phyloP scores from a whole-genome alignment of 352 stramenopile genomes.

The Peronospora belbahrii region DNA sequence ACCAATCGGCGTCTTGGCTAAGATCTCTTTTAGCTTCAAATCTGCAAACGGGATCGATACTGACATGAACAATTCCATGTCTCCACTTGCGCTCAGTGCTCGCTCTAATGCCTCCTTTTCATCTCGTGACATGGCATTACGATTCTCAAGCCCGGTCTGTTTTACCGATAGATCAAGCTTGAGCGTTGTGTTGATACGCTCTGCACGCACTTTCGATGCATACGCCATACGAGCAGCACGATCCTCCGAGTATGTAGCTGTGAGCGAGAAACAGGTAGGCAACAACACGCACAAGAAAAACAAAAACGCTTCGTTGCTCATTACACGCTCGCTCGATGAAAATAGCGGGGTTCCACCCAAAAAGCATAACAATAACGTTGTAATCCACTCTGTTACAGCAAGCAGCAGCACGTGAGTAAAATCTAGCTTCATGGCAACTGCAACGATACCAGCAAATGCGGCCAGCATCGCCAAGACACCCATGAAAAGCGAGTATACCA shows the following conservation, averaged over 20 bases:
- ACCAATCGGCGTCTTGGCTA: constrained; percentile 53
- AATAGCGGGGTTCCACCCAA: constrained; percentile 36
- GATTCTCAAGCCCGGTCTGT: constrained; percentile 58
- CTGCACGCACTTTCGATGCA: constrained; percentile 59
- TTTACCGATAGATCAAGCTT: constrained; percentile 75
- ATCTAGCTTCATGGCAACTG: constrained; percentile 69
- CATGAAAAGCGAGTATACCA: constrained; percentile 57
- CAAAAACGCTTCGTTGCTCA: constrained; percentile 47
- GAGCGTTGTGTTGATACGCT: constrained; percentile 76
- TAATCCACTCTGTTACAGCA: constrained; percentile 44
- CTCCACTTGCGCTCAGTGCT: constrained; percentile 34
- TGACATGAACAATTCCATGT: constrained; percentile 53
- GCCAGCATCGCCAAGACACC: constrained; percentile 50
- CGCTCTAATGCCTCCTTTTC: constrained; percentile 53
- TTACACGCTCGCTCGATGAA: constrained; percentile 38
- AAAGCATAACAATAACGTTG: constrained; percentile 45
- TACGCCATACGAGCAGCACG: constrained; percentile 60
- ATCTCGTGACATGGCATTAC: constrained; percentile 39
- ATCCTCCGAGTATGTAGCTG: constrained; percentile 74
- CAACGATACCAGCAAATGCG: constrained; percentile 54
- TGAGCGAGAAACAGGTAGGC: constrained; percentile 51
- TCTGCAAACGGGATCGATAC: constrained; percentile 74
- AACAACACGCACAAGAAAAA: constrained; percentile 60
- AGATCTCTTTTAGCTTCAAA: constrained; percentile 63
- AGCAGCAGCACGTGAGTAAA: constrained; percentile 65